Evolutionary conservation across 1,139 yeast genomes (phyloP), one percentile per base, ranked within the genome.

Genomic region (Suhomyces coccinellae): DNA sequence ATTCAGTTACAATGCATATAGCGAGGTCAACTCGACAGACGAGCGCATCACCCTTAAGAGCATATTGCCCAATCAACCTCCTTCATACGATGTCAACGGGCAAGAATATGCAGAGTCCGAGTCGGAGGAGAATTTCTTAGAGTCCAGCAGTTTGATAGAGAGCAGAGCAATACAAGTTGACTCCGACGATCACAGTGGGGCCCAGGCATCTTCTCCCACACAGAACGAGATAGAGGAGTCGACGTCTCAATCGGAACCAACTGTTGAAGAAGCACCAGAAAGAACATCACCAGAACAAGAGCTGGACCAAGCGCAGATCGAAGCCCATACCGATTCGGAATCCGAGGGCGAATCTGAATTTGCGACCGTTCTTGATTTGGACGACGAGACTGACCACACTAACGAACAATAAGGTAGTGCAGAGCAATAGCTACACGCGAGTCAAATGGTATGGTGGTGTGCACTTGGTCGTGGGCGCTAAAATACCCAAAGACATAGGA

Each of bases 11-110:
- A 68, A 71, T 54, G 76, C 75, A 9, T 69, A 72, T 54, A 56
- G 64, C 36, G 75, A 71, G 20, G 61, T 56, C 24, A 57, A 61
- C 42, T 65, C 71, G 1, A 54, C 50, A 15, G 76, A 67, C 42
- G 79, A 74, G 47, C 53, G 76, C 44, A 74, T 74, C 14, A 71
- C 77, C 1, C 58, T 74, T 56, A 60, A 66, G 43, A 73, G 73
- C 49, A 57, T 74, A 37, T 45, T 53, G 16, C 72, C 75, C 12
- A 47, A 56, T 27, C 48, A 52, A 12, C 78, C 78, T 1, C 79
- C 79, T 3, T 62, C 71, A 2, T 73, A 73, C 27, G 61, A 55
- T 8, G 53, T 49, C 12, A 54, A 45, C 10, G 47, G 32, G 5
- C 54, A 50, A 13, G 43, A 28, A 15, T 35, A n/a, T 15, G 26